Percentiles rank a stretch among this genome's conserved stretches.
phyloP scores from a whole-genome alignment of 768 basidiomycete genomes.

The Lactarius akahatsu region DNA sequence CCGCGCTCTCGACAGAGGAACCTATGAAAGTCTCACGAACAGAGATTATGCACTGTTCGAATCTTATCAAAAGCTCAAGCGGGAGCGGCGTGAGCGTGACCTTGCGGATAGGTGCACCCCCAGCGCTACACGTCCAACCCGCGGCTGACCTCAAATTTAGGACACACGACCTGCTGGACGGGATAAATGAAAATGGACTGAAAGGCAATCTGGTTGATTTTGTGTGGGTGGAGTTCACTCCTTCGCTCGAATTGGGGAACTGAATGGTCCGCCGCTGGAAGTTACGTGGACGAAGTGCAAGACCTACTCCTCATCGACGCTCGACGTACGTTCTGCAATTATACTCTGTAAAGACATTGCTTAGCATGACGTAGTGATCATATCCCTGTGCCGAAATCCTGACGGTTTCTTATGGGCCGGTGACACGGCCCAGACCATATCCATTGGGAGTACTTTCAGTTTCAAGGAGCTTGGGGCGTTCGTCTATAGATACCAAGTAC shows the following conservation, averaged over 20 bases:
- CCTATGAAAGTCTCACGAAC: conserved; percentile 12
- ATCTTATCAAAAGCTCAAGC: conserved; percentile 51
- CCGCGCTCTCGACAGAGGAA: conserved; percentile 15
- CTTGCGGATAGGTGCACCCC: conserved; percentile 55
- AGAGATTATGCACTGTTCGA: conserved; percentile 43
- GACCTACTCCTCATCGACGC: conserved; percentile 69
- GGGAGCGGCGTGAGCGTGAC: conserved; percentile 46
- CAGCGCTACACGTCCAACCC: not conserved
- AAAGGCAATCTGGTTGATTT: conserved; percentile 51
- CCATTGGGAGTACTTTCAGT: conserved; percentile 67
- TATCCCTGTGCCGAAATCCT: conserved; percentile 60
- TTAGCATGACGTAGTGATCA: conserved; percentile 46
- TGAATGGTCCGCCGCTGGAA: conserved; percentile 29
- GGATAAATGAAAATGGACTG: conserved; percentile 35
- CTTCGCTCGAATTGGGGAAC: not conserved
- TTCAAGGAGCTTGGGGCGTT: conserved; percentile 73
- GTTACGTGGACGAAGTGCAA: conserved; percentile 75
- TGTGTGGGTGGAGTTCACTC: conserved; percentile 42
- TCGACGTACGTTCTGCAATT: conserved; percentile 43
- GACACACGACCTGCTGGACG: conserved; percentile 49
- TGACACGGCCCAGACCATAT: conserved; percentile 77
- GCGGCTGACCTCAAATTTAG: conserved; percentile 34
- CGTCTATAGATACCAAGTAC: conserved; percentile 59
- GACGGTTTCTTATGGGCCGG: conserved; percentile 77
- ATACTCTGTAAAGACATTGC: not conserved